Percentiles rank a stretch among this genome's conserved stretches.
phyloP scores from a whole-genome alignment of 108 stramenopile genomes.

The Cyclostephanos invisitatus region DNA sequence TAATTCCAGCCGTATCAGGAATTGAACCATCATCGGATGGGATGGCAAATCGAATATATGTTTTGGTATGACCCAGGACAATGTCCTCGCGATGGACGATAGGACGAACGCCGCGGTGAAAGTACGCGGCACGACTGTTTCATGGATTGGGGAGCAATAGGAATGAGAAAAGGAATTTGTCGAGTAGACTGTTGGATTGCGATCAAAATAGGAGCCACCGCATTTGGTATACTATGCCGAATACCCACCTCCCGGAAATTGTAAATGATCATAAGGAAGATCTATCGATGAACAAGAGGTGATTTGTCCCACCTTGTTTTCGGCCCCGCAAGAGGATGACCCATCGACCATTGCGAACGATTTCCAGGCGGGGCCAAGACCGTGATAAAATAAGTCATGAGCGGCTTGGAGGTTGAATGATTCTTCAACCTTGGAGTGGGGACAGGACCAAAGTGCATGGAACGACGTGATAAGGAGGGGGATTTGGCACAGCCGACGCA shows the following conservation, averaged over 20 bases:
- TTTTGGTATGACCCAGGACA: constrained; percentile 45
- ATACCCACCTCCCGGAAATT: constrained; percentile 50
- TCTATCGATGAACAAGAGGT: constrained; percentile 3
- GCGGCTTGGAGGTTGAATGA: constrained; percentile 97
- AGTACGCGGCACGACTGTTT: constrained; percentile 76
- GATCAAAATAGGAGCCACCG: not conserved
- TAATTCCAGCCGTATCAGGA: constrained; percentile 63
- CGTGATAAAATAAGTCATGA: constrained; percentile 86
- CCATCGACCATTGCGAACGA: constrained; percentile 3
- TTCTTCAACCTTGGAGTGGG: constrained; percentile 98
- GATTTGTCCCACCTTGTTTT: not conserved
- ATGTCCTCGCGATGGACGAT: constrained; percentile 43
- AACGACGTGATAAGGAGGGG: constrained; percentile 42
- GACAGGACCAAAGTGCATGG: constrained; percentile 68
- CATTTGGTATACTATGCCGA: not conserved
- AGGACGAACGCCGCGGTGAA: constrained; percentile 75
- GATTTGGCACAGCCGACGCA: constrained; percentile 11
- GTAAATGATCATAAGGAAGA: constrained; percentile 75
- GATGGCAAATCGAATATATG: constrained; percentile 47
- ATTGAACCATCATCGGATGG: constrained; percentile 64
- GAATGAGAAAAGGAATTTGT: not conserved
- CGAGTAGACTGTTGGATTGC: not conserved
- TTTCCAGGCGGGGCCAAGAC: constrained; percentile 55
- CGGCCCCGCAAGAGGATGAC: constrained; percentile 7
- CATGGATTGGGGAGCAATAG: constrained; percentile 10